A percentile compares a stretch with the other conserved stretches of the same genome.
Evolutionary conservation across 1,139 yeast species (phyloP).

Genomic region (Kodamaea alishanica): DNA sequence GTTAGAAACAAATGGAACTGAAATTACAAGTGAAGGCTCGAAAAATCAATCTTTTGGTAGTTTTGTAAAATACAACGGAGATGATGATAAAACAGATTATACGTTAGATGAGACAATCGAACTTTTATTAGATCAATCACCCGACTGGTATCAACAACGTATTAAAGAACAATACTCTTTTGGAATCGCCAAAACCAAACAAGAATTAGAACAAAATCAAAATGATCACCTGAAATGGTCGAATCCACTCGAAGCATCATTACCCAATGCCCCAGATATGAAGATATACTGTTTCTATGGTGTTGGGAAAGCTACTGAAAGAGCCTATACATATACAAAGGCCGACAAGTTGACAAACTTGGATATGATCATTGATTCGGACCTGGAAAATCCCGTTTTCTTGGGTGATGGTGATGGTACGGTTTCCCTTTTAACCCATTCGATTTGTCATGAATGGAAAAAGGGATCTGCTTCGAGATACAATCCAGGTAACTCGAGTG

Average conservation of each 20-base stretch:
- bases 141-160: slow-evolving; percentile 70
- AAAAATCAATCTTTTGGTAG: slow-evolving; percentile 60
- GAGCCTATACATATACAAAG: slow-evolving; percentile 76
- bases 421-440: slow-evolving; percentile 77
- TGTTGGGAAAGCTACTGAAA: slow-evolving; percentile 91
- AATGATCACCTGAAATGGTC: slow-evolving; percentile 77
- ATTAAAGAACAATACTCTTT: slow-evolving; percentile 69
- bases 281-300: slow-evolving; percentile 90
- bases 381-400: slow-evolving; percentile 56
- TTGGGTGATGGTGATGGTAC: slow-evolving; percentile 97
- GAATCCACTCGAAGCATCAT: slow-evolving; percentile 85
- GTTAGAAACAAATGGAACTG: slow-evolving; percentile 20
- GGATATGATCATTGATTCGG: slow-evolving; percentile 65
- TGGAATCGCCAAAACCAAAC: slow-evolving; percentile 62
- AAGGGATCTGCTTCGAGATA: slow-evolving; percentile 57
- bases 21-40: slow-evolving; percentile 28
- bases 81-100: slow-evolving; percentile 36
- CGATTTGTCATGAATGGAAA: slow-evolving; percentile 82
- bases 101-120: slow-evolving; percentile 69
- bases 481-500: slow-evolving; percentile 74
- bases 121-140: slow-evolving; percentile 58
- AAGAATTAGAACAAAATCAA: slow-evolving; percentile 62
- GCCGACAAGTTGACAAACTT: slow-evolving; percentile 57
- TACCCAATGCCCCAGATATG: slow-evolving; percentile 93
- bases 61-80: slow-evolving; percentile 57